phyloP scores from a whole-genome alignment of 208 protist genomes.

The Trichomonas tenax region DNA sequence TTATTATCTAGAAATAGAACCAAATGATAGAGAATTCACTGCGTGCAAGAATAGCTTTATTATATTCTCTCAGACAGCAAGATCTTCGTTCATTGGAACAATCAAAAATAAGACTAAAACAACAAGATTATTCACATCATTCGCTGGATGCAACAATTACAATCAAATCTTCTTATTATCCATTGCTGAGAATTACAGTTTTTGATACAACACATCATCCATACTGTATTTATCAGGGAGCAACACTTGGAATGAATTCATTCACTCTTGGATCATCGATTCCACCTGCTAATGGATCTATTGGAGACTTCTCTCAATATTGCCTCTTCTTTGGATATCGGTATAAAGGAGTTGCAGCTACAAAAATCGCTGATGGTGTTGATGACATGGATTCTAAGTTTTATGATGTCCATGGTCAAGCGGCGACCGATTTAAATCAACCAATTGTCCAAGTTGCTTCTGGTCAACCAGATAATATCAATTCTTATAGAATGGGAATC shows the following conservation, averaged over 20 bases:
- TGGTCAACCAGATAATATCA: neutral
- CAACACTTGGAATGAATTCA: neutral
- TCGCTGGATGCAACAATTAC: neutral
- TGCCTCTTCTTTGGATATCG: neutral
- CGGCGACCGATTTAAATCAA: neutral
- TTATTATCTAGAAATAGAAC: neutral
- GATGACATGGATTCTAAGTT: neutral
- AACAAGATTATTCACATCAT: neutral
- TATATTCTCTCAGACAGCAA: neutral
- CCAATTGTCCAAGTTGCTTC: neutral
- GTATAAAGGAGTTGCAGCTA: neutral
- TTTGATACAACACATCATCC: neutral
- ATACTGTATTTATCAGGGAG: neutral
- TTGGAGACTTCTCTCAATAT: neutral
- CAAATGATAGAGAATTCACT: neutral
- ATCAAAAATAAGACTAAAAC: neutral
- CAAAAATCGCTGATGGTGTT: neutral
- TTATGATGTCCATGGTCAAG: neutral
- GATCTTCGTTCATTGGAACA: neutral
- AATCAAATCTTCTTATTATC: neutral
- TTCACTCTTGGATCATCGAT: neutral
- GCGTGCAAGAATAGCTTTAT: neutral
- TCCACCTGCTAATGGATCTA: neutral
- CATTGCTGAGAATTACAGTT: neutral
- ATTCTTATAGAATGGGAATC: neutral